These are phyloP conservation scores for Nannochloris sp. DNA, from an alignment of 139 green algal genomes.

Conservation along the genomic window DNA sequence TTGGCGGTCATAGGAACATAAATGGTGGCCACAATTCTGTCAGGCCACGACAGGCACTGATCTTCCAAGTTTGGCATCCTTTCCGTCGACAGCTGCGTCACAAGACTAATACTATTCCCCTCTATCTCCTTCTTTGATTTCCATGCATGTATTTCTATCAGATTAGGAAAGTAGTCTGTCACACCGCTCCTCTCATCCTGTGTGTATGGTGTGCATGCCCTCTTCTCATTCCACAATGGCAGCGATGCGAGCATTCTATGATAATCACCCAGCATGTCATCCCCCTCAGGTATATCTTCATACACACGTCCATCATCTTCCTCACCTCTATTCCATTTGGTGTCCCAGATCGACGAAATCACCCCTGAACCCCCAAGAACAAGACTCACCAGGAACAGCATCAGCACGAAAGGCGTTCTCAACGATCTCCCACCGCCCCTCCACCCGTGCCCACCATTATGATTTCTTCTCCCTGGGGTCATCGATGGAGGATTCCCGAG, in stretches of 20 bases:
- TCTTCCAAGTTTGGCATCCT: constrained; percentile 8
- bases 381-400: neutral
- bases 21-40: constrained; percentile 1
- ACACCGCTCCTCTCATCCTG: neutral
- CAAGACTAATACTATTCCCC: constrained; percentile 5
- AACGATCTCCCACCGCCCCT: too few relatives aligned
- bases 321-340: neutral
- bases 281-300: neutral
- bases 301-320: neutral
- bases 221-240: too few relatives aligned
- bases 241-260: too few relatives aligned
- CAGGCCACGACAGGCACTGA: constrained; percentile 9
- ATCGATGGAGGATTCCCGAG: too few relatives aligned
- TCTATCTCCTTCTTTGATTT: constrained; percentile 1
- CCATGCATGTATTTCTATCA: constrained; percentile 7
- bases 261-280: too few relatives aligned
- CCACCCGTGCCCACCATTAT: too few relatives aligned
- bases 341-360: neutral
- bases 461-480: too few relatives aligned
- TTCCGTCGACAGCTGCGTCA: constrained; percentile 7
- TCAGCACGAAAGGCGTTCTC: neutral
- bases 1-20: constrained; percentile 9
- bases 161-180: neutral
- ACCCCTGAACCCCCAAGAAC: neutral
- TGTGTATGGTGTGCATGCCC: too few relatives aligned